phyloP scores from a whole-genome alignment of 1,284 basidiomycete genomes.

The Sanguinoderma infundibulare region DNA sequence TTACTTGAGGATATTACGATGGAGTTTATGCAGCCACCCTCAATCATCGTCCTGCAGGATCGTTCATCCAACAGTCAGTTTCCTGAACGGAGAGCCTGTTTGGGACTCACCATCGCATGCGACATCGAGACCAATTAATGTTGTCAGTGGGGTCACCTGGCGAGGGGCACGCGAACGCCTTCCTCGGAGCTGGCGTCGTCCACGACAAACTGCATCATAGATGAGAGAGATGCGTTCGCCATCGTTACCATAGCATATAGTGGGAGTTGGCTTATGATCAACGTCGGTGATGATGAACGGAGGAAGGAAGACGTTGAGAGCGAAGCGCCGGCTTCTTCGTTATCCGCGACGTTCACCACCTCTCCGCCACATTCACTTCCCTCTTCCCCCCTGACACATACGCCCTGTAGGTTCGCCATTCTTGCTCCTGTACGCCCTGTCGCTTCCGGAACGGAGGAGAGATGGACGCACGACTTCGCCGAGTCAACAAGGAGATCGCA shows the following conservation, averaged over 20 bases:
- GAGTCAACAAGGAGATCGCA: conserved; percentile 92
- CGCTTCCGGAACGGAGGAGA: background rate
- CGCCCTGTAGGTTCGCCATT: conserved; percentile 3
- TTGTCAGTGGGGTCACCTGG: too few species aligned
- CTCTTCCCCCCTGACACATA: conserved; percentile 2
- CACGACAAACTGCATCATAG: background rate
- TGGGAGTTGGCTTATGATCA: background rate
- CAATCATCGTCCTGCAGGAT: too few species aligned
- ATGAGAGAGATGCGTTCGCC: background rate
- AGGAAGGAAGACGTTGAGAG: background rate
- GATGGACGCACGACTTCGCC: conserved; percentile 87
- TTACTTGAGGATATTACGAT: too few species aligned
- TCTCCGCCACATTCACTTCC: conserved; percentile 6
- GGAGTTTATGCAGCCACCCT: too few species aligned
- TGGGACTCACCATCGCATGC: too few species aligned
- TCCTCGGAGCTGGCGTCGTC: too few species aligned
- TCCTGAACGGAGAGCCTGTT: too few species aligned
- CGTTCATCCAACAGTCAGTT: too few species aligned
- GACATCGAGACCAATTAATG: too few species aligned
- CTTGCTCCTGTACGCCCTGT: conserved; percentile 14
- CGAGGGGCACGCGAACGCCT: too few species aligned
- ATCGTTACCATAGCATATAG: background rate
- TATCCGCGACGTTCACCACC: background rate
- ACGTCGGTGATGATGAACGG: background rate
- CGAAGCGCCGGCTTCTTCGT: background rate